Percentiles rank a stretch among this genome's conserved stretches.
phyloP scores from a whole-genome alignment of 1,139 yeast genomes.

The Pichia inconspicua region DNA sequence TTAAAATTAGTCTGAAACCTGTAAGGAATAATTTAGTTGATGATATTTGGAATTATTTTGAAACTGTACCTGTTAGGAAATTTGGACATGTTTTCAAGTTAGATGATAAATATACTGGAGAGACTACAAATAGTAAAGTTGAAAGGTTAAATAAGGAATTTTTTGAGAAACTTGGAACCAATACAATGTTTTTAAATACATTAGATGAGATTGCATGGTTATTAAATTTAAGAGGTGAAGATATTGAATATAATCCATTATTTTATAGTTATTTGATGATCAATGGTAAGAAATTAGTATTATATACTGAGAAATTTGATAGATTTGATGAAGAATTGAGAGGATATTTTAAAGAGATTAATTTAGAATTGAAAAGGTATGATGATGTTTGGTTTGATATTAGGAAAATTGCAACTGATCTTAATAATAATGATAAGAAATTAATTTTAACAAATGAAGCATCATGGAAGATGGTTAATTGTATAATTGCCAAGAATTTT shows the following conservation, averaged over 20 bases:
- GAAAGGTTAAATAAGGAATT: constrained; percentile 38
- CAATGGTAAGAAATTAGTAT: constrained; percentile 38
- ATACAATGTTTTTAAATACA: constrained; percentile 52
- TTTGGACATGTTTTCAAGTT: constrained; percentile 39
- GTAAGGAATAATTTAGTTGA: constrained; percentile 68
- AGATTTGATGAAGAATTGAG: constrained; percentile 25
- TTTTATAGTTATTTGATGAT: constrained; percentile 75
- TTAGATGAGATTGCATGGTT: constrained; percentile 93
- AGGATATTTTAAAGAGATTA: constrained; percentile 31
- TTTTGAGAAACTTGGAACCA: constrained; percentile 32
- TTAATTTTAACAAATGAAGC: constrained; percentile 58
- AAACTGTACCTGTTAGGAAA: constrained; percentile 40
- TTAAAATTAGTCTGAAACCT: constrained; percentile 54
- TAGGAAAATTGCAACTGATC: constrained; percentile 35
- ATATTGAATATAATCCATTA: constrained; percentile 85
- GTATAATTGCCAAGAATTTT: constrained; percentile 33
- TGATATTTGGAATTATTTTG: constrained; percentile 57
- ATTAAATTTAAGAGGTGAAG: constrained; percentile 77
- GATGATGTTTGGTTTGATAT: constrained; percentile 49
- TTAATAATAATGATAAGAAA: constrained; percentile 33
- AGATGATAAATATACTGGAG: constrained; percentile 37
- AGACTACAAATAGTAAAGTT: constrained; percentile 35
- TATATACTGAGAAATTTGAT: constrained; percentile 51
- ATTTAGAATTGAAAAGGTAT: constrained; percentile 46
- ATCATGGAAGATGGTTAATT: constrained; percentile 74